These are phyloP conservation scores for Hypericum androsaemum DNA, from an alignment of 345 rosid genomes.

Conservation along the genomic window DNA sequence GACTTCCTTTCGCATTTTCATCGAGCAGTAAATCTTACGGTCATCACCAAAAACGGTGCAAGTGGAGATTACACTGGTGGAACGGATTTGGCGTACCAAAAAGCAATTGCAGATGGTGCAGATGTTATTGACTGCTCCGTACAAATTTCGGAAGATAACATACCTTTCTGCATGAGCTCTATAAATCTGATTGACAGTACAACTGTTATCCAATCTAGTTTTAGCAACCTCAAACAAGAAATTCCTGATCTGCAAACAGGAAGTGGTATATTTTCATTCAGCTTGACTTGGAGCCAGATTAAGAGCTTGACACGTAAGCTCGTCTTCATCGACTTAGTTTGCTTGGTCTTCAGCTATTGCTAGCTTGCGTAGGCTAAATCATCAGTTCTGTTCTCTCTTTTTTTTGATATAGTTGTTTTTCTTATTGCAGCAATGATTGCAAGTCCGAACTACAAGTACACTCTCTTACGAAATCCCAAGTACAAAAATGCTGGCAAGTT, in stretches of 20 bases:
- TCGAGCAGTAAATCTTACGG: conserved; percentile 19
- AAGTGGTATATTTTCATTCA: conserved; percentile 51
- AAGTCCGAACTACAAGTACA: conserved; percentile 30
- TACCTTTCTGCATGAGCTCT: conserved; percentile 3
- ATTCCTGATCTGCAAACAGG: conserved; percentile 32
- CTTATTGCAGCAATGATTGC: conserved; percentile 45
- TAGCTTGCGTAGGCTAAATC: background rate
- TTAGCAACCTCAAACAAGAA: conserved; percentile 21
- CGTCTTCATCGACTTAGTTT: conserved; percentile 10
- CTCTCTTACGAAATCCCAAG: conserved; percentile 48
- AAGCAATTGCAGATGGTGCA: conserved; percentile 22
- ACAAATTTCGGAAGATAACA: conserved; percentile 25
- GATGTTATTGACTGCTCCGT: conserved; percentile 33
- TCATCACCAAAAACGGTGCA: conserved; percentile 28
- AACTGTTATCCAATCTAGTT: conserved; percentile 7
- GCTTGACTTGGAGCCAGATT: conserved; percentile 62
- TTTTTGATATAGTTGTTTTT: background rate
- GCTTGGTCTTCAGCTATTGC: conserved; percentile 1
- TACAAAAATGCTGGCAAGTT: conserved; percentile 37
- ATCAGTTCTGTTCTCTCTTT: background rate
- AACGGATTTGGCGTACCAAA: conserved; percentile 29
- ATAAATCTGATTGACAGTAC: conserved; percentile 6
- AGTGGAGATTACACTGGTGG: conserved; percentile 31
- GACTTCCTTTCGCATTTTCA: background rate
- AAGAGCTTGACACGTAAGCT: conserved; percentile 54